Conservation (phyloP, 2,329 filamentous ascomycete genomes). For the Taxawa tesnikishii region DNA sequence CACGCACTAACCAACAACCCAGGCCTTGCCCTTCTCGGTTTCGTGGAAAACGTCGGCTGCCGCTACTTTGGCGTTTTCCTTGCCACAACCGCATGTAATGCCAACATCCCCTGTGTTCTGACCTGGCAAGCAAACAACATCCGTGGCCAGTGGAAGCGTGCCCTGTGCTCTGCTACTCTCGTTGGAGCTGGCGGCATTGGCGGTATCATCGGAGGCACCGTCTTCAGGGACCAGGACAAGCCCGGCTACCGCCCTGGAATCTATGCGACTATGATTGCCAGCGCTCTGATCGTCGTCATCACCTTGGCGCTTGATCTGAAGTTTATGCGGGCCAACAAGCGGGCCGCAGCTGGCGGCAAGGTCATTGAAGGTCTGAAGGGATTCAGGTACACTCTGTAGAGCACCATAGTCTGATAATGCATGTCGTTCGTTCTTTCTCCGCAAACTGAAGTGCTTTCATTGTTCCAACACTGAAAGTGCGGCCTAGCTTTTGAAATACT, state of each 20-base stretch:
- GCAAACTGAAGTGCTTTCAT: too few relatives aligned
- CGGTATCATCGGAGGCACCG: slow-evolving; percentile 43
- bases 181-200: slow-evolving; percentile 68
- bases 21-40: slow-evolving; percentile 22
- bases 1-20: too few relatives aligned
- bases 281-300: slow-evolving; percentile 16
- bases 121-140: too few relatives aligned
- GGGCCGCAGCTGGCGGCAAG: slow-evolving; percentile 20
- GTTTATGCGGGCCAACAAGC: slow-evolving; percentile 21
- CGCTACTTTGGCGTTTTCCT: slow-evolving; percentile 25
- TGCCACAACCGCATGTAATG: slow-evolving; percentile 19
- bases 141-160: too few relatives aligned
- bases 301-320: slow-evolving; percentile 17
- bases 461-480: too few relatives aligned
- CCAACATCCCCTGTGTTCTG: slow-evolving; percentile 63
- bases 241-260: slow-evolving; percentile 20
- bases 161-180: slow-evolving; percentile 62
- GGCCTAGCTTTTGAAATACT: too few relatives aligned
- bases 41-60: slow-evolving; percentile 13
- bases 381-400: slow-evolving; percentile 22
- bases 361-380: slow-evolving; percentile 20
- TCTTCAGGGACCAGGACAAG: slow-evolving; percentile 20
- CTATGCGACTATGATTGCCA: slow-evolving; percentile 17
- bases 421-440: too few relatives aligned
- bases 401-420: too few relatives aligned